Conservation (phyloP, 495 filamentous ascomycete genomes). For the Talaromyces borbonicus region DNA sequence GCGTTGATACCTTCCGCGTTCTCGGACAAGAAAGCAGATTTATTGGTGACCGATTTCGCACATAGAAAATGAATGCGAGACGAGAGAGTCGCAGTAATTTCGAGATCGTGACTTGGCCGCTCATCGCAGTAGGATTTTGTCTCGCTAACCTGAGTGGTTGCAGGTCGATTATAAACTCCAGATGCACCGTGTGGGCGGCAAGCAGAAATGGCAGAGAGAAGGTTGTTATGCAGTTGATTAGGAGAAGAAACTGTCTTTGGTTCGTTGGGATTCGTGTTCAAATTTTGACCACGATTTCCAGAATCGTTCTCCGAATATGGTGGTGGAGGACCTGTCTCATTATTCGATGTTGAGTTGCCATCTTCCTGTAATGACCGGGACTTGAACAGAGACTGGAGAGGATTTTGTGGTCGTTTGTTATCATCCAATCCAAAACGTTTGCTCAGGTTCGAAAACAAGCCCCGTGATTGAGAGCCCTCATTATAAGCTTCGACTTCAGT, state of each 20-base stretch:
- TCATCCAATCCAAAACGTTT: constrained; percentile 55
- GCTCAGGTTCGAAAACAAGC: constrained; percentile 55
- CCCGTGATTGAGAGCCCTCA: constrained; percentile 31
- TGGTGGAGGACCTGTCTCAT: constrained; percentile 28
- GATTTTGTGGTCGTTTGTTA: constrained; percentile 42
- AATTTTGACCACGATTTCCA: constrained; percentile 14
- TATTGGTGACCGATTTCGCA: constrained; percentile 39
- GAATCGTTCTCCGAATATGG: constrained; percentile 34
- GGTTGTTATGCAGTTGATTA: constrained; percentile 43
- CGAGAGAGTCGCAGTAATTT: constrained; percentile 58
- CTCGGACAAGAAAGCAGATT: constrained; percentile 47
- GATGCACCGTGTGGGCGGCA: constrained; percentile 71
- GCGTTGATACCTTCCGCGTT: constrained; percentile 54
- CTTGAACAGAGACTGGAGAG: constrained; percentile 27
- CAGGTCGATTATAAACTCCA: constrained; percentile 57
- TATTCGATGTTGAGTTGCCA: not conserved
- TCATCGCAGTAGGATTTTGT: constrained; percentile 83
- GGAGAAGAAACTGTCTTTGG: constrained; percentile 35
- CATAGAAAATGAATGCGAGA: constrained; percentile 67
- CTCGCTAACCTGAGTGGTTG: constrained; percentile 68
- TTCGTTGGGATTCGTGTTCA: constrained; percentile 20
- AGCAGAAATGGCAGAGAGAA: constrained; percentile 71
- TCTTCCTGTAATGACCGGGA: constrained; percentile 5
- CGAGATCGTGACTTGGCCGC: constrained; percentile 68
- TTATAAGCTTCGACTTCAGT: constrained; percentile 13